Base-by-base conservation (phyloP, 73 alveolate species). In the Tetrahymena elliotti region DNA sequence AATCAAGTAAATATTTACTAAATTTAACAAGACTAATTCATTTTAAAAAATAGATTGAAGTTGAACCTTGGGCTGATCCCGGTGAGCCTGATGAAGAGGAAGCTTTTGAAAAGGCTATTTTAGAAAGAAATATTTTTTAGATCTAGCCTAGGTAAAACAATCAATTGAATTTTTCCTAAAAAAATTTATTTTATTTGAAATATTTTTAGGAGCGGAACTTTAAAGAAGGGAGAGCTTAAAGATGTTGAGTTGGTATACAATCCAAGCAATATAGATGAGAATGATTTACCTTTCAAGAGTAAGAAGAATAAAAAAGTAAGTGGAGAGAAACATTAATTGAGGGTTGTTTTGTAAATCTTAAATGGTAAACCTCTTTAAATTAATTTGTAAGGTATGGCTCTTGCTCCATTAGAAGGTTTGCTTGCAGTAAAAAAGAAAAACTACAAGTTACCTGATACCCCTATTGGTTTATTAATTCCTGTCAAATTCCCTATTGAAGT, bases 11-110 rank as follows among this genome's bases (percentile, higher is more conserved):
- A 4, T 68, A 0, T 40, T 40, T 40, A 40, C 8, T 10, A 40
- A 40, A 40, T 10, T 40, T 40, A 15, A 40, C 8, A 40, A 40
- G 54, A 10, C 15, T 40, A 40, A 40, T 40, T 40, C 2, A 53
- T 13, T 12, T 4, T 1, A 53, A 68, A 3, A 27, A 68, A 68
- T 68, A 98, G 83, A 97, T 99, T 36, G 99, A 98, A 95, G 95
- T 98, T 35, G 99, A 99, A 95, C 99, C 99, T 22, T 99, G 99
- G 99, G 99, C 99, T 97, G 99, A 99, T 95, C 99, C 99, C 33
- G 99, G 99, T 0, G 99, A 99, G 95, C 99, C 99, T 33, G 96
- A 99, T 82, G 98, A 98, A 40, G 99, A 98, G 93, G 99, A 98
- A 92, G 99, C 99, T 88, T 98, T 98, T 93, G 99, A 99, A 93